Evolutionary conservation across 2,329 filamentous ascomycete species (phyloP).

Genomic region (Leptographium radiaticola): DNA sequence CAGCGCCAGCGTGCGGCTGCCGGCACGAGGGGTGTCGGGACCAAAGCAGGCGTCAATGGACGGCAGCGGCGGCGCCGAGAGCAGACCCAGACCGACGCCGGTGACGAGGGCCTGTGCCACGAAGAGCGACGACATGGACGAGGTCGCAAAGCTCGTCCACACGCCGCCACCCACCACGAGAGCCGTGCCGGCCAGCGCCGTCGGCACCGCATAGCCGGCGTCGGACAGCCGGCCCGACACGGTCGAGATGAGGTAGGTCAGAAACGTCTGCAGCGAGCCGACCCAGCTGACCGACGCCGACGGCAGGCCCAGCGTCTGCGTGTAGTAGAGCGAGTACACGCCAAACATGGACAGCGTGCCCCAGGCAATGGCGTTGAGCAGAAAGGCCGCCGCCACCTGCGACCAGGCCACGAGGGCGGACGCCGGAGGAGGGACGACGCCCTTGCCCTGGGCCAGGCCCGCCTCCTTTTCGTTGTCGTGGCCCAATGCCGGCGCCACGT

Average conservation of each 20-base stretch:
- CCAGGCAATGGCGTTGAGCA: conserved; percentile 37
- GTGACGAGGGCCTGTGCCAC: conserved; percentile 40
- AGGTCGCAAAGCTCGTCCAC: conserved; percentile 19
- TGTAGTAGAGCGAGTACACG: conserved; percentile 33
- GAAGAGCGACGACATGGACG: conserved; percentile 20
- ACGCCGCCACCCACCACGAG: conserved; percentile 33
- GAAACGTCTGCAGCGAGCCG: conserved; percentile 36
- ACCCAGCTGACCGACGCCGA: conserved; percentile 32
- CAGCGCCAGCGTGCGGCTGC: conserved; percentile 42
- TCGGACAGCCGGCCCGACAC: conserved; percentile 36
- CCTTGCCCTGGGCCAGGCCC: not conserved
- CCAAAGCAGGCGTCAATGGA: conserved; percentile 46
- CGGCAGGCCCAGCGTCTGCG: conserved; percentile 19
- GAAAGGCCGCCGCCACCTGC: conserved; percentile 32
- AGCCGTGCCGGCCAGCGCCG: conserved; percentile 25
- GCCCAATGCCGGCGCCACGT: not conserved
- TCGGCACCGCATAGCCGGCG: conserved; percentile 31
- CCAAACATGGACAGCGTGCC: conserved; percentile 36
- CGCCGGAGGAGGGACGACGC: not conserved
- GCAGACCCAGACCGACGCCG: conserved; percentile 39
- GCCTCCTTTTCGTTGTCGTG: not conserved
- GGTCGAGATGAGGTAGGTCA: conserved; percentile 34
- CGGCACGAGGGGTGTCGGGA: conserved; percentile 12
- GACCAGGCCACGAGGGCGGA: conserved; percentile 26
- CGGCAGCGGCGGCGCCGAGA: conserved; percentile 39